phyloP scores from a whole-genome alignment of 1,284 basidiomycete species.

The Ustilago bromivora region DNA sequence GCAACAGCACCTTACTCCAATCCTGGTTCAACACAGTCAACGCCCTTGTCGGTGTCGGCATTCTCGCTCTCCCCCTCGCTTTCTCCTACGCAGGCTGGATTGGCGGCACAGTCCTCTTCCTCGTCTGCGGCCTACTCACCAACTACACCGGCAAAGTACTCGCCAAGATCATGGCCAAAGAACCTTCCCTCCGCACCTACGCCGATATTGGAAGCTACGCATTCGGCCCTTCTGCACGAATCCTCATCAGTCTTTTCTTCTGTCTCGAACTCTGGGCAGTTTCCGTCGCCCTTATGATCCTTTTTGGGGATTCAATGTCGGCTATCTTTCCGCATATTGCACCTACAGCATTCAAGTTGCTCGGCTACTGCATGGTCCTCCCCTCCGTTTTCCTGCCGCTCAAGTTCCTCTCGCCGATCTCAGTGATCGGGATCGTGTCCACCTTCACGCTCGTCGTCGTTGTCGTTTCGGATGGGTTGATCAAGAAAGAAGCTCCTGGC shows the following conservation, averaged over 20 bases:
- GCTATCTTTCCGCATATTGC: constrained; percentile 51
- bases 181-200: constrained; percentile 64
- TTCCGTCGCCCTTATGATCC: constrained; percentile 63
- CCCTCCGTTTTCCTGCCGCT: constrained; percentile 66
- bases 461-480: constrained; percentile 84
- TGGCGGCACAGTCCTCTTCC: constrained; percentile 57
- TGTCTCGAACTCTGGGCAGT: constrained; percentile 68
- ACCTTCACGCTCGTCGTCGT: constrained; percentile 78
- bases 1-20: constrained; percentile 63
- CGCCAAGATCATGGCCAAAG: constrained; percentile 64
- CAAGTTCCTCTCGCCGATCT: constrained; percentile 61
- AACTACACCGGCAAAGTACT: constrained; percentile 68
- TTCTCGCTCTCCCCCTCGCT: constrained; percentile 66
- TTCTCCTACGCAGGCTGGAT: constrained; percentile 64
- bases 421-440: constrained; percentile 70
- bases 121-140: constrained; percentile 63
- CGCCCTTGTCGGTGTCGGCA: constrained; percentile 66
- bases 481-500: constrained; percentile 83
- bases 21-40: constrained; percentile 69
- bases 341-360: constrained; percentile 56
- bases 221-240: constrained; percentile 60
- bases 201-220: constrained; percentile 68
- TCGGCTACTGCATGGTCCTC: constrained; percentile 57
- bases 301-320: constrained; percentile 63
- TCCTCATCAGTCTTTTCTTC: constrained; percentile 64